These are phyloP conservation scores for Singerocomus inundabilis DNA, from an alignment of 1,284 basidiomycete species.

Conservation along the genomic window DNA sequence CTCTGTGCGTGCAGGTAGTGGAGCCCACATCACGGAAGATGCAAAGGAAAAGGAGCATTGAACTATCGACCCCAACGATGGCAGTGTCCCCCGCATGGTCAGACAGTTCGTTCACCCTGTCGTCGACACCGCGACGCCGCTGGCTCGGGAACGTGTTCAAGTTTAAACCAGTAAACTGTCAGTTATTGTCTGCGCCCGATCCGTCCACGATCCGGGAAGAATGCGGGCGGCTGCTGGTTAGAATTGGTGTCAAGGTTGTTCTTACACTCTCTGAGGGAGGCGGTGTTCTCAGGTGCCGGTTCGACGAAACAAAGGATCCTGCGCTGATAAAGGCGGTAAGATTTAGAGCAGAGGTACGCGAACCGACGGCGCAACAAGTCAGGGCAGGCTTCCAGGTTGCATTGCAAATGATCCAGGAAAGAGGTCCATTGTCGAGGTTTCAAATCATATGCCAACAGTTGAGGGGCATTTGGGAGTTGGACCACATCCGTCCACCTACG, in stretches of 20 bases:
- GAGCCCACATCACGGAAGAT: constrained; percentile 44
- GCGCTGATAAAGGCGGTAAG: constrained; percentile 60
- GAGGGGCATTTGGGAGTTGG: too few relatives aligned
- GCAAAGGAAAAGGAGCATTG: constrained; percentile 42
- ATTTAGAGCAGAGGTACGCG: constrained; percentile 80
- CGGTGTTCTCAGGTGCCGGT: constrained; percentile 67
- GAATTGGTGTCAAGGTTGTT: constrained; percentile 68
- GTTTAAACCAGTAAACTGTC: constrained; percentile 71
- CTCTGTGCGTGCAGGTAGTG: constrained; percentile 49
- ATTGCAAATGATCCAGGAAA: too few relatives aligned
- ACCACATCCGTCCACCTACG: too few relatives aligned
- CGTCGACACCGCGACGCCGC: constrained; percentile 60
- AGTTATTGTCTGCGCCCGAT: constrained; percentile 65
- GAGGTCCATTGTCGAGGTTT: too few relatives aligned
- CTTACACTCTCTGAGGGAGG: constrained; percentile 61
- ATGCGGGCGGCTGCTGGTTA: constrained; percentile 71
- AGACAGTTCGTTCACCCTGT: constrained; percentile 43
- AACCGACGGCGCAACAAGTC: too few relatives aligned
- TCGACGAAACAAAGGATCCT: constrained; percentile 57
- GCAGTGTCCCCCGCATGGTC: constrained; percentile 43
- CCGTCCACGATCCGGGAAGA: constrained; percentile 67
- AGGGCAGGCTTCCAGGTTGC: too few relatives aligned
- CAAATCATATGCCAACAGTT: too few relatives aligned
- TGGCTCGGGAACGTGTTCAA: constrained; percentile 93
- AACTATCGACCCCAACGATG: constrained; percentile 18